A percentile compares a stretch with the other conserved stretches of the same genome.
phyloP scores from a whole-genome alignment of 371 early-diverging fungal species.

The Synchytrium microbalum region DNA sequence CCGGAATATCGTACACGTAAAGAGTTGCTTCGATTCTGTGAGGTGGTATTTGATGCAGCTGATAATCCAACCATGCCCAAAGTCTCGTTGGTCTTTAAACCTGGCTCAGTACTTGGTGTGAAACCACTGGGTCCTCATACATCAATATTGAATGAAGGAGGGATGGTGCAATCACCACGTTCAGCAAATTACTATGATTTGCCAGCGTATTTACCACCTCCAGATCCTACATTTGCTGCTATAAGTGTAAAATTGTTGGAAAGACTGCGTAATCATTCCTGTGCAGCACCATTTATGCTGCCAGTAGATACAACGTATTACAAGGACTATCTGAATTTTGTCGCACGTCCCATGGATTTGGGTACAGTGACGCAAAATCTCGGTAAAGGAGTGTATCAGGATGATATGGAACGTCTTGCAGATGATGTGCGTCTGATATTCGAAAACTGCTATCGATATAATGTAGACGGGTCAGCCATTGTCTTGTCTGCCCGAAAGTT shows the following conservation, averaged over 20 bases:
- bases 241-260: slow-evolving; percentile 29
- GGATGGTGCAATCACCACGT: background rate
- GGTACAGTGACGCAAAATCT: slow-evolving; percentile 75
- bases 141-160: background rate
- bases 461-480: slow-evolving; percentile 67
- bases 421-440: slow-evolving; percentile 68
- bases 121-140: background rate
- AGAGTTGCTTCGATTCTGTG: slow-evolving; percentile 23
- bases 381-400: slow-evolving; percentile 46
- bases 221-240: background rate
- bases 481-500: slow-evolving; percentile 66
- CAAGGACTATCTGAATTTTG: slow-evolving; percentile 82
- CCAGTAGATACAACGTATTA: slow-evolving; percentile 50
- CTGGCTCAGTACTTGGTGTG: background rate
- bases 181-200: background rate
- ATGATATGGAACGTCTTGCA: slow-evolving; percentile 57
- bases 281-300: slow-evolving; percentile 52
- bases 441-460: slow-evolving; percentile 82
- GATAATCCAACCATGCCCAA: background rate
- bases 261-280: slow-evolving; percentile 46
- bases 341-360: slow-evolving; percentile 96
- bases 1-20: slow-evolving; percentile 19
- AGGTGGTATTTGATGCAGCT: slow-evolving; percentile 22
- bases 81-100: background rate
- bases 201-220: background rate